Base-by-base conservation (phyloP, 2,329 filamentous ascomycete genomes). In the Verticillium zaregamsianum region DNA sequence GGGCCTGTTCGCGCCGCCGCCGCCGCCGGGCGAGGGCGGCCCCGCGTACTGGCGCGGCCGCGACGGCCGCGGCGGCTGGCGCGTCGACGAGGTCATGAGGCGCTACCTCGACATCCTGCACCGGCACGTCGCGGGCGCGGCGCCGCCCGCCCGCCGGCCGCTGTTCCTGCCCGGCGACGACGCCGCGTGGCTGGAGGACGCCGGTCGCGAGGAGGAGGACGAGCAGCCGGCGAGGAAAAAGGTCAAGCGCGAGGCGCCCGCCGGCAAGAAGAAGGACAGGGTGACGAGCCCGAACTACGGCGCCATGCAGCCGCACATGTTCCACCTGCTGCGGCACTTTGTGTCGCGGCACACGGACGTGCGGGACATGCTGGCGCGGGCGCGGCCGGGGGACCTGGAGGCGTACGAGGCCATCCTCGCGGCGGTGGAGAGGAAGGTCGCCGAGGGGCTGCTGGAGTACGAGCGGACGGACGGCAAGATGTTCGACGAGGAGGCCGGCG, bases 21-120 rank as follows among this genome's bases (percentile, higher is more conserved):
- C 92, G 0, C 73, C 84, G 0, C 69, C 79, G 0, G 90, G 88
- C 0, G 74, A 87, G 56, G 87, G 91, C 73, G 87, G 86, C 0
- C 82, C 90, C 63, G 93, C 96, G 69, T 98, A 95, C 75, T 98
- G 94, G 93, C 82, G 90, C 37, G 92, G 91, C 0, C 82, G 79
- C 59, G 86, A 93, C 70, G 91, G 92, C 1, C 88, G 86, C 63
- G 91, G 92, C 5, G 96, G 95, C 1, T 98, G 91, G 76, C 84
- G 95, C 62, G 86, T 97, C 65, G 95, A 99, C 73, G 93, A 91
- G 2, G 86, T 97, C 1, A 85, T 95, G 68, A 82, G 95, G 63
- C 85, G 94, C 37, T 99, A 99, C 72, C 81, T 98, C 74, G 90
- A 97, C 70, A 96, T 99, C 63, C 84, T 98, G 57, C 88, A 97